Percentiles rank a stretch among this genome's conserved stretches.
These are phyloP conservation scores for Bipolaris zeicola DNA, from an alignment of 2,329 filamentous ascomycete genomes.

Conservation along the genomic window DNA sequence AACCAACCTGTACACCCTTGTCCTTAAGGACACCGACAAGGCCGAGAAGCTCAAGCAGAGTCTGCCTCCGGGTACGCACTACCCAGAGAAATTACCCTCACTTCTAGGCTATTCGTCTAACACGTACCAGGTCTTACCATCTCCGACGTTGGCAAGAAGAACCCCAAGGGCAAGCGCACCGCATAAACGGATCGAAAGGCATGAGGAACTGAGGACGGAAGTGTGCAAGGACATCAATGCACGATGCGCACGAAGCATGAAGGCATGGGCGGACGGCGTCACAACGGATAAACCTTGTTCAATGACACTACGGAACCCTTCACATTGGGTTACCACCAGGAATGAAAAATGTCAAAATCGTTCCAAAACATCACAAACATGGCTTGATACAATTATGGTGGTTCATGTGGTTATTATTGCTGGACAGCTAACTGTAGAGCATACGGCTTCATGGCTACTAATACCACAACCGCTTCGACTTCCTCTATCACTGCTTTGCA, in stretches of 20 bases:
- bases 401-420: constrained; percentile 2
- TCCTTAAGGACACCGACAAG: constrained; percentile 98
- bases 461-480: constrained; percentile 13
- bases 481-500: constrained; percentile 45
- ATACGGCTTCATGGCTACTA: constrained; percentile 3
- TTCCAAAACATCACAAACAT: constrained; percentile 10
- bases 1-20: constrained; percentile 94
- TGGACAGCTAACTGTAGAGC: constrained; percentile 4
- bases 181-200: constrained; percentile 30
- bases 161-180: constrained; percentile 60
- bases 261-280: constrained; percentile 39
- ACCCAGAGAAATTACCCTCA: background rate
- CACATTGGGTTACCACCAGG: constrained; percentile 27
- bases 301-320: constrained; percentile 41
- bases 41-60: constrained; percentile 99
- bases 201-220: constrained; percentile 15
- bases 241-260: constrained; percentile 24
- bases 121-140: constrained; percentile 59
- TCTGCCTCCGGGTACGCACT: constrained; percentile 85
- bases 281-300: constrained; percentile 40
- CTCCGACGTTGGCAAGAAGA: constrained; percentile 67
- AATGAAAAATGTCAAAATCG: constrained; percentile 42
- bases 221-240: constrained; percentile 14
- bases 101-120: constrained; percentile 13
- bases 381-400: constrained; percentile 2